phyloP scores from a whole-genome alignment of 805 yeast species.

The Jamesozyma hellenica region DNA sequence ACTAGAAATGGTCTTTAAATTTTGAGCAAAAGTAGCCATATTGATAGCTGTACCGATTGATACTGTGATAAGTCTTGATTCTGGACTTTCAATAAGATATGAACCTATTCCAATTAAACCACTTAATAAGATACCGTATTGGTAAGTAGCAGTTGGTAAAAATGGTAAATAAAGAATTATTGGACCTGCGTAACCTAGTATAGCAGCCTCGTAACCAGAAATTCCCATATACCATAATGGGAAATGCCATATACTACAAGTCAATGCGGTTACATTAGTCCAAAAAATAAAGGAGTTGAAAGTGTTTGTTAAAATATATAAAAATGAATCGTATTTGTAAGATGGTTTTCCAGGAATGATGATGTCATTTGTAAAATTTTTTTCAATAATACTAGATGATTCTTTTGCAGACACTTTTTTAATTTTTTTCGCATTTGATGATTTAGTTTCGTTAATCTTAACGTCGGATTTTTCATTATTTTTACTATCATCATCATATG shows the following conservation, averaged over 20 bases:
- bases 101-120: conserved; percentile 68
- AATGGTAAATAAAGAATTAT: conserved; percentile 40
- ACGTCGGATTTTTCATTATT: not conserved
- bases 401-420: not conserved
- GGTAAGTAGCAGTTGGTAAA: conserved; percentile 18
- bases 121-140: conserved; percentile 33
- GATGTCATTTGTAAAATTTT: not conserved
- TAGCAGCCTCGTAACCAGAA: conserved; percentile 80
- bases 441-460: not conserved
- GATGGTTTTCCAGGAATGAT: not conserved
- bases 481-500: not conserved
- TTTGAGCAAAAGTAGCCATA: conserved; percentile 47
- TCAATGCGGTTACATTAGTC: conserved; percentile 72
- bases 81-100: conserved; percentile 59
- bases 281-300: conserved; percentile 73
- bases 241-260: conserved; percentile 89
- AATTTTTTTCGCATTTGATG: not conserved
- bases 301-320: conserved; percentile 30
- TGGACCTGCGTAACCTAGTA: conserved; percentile 51
- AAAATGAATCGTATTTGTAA: conserved; percentile 16
- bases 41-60: conserved; percentile 61
- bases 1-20: conserved; percentile 35
- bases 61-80: conserved; percentile 51
- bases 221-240: conserved; percentile 98
- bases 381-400: not conserved